These are phyloP conservation scores for Scleroderma citrinum DNA, from an alignment of 768 basidiomycete genomes.

Conservation along the genomic window DNA sequence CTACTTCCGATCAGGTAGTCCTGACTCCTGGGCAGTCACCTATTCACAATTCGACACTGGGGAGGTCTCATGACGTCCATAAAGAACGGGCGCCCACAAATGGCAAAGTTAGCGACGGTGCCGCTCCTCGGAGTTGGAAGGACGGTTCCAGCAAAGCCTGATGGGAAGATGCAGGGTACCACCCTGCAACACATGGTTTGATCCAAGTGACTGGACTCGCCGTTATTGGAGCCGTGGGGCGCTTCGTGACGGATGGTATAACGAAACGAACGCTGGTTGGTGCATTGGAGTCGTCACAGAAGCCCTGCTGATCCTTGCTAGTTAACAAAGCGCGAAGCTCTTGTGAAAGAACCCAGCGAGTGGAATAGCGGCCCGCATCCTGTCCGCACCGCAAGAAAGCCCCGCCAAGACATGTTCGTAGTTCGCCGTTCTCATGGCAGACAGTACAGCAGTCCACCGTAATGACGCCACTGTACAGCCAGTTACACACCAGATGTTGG, in stretches of 20 bases:
- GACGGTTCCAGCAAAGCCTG: background rate
- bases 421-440: background rate
- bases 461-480: background rate
- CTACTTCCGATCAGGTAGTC: background rate
- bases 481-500: background rate
- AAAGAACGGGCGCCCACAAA: background rate
- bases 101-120: background rate
- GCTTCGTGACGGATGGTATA: background rate
- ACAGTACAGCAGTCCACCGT: background rate
- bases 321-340: background rate
- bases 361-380: background rate
- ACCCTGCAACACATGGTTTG: slow-evolving; percentile 1
- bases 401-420: too few relatives aligned
- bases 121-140: background rate
- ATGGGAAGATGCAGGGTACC: background rate
- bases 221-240: background rate
- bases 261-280: background rate
- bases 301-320: background rate
- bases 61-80: background rate
- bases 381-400: too few relatives aligned
- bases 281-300: background rate
- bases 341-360: background rate
- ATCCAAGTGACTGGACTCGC: background rate
- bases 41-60: background rate
- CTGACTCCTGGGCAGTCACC: background rate